Base-by-base conservation (phyloP, 306 rosid genomes). In the Pyrus bretschneideri region DNA sequence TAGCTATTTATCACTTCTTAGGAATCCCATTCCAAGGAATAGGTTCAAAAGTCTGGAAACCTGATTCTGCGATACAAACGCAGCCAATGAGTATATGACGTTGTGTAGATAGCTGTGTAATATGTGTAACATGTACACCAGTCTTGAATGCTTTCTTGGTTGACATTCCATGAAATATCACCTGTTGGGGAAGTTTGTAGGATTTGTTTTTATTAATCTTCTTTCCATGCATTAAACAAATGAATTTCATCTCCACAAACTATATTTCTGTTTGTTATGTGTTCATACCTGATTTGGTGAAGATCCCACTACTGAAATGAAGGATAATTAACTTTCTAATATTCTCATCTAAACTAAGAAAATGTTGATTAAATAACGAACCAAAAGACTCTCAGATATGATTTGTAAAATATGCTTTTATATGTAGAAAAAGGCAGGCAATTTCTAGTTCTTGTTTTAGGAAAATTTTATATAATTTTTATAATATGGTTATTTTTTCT, bases 401-500 rank as follows among this genome's bases (percentile, higher is more conserved):
- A 18, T 29, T 10, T 51, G 10, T 57, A 9, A n/a, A 27, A n/a
- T 18, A 57, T 1, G 13, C 4, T 8, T 57, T 57, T 11, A 57
- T 57, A 57, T 57, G 25, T 57, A 57, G 25, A 57, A 57, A 57
- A 57, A 3, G 61, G 61, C 27, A 21, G 22, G 61, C 51, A 23
- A 38, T 71, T 68, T 70, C 58, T 27, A 27, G 66, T 61, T 27
- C 67, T 61, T 61, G 2, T 60, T n/a, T 23, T 30, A 7, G 61
- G 61, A 57, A 8, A 10, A 11, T 23, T 72, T 72, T 70, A 66
- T 64, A 2, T 76, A 70, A 1, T 54, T 76, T 27, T 21, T 25
- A 72, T 66, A 70, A 64, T 57, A 35, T 59, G 75, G 59, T 83
- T 76, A 51, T 87, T 82, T 72, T 71, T 44, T 75, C 55, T 81